These are phyloP conservation scores for Mycena belliarum DNA, from an alignment of 768 basidiomycete species.

Conservation along the genomic window DNA sequence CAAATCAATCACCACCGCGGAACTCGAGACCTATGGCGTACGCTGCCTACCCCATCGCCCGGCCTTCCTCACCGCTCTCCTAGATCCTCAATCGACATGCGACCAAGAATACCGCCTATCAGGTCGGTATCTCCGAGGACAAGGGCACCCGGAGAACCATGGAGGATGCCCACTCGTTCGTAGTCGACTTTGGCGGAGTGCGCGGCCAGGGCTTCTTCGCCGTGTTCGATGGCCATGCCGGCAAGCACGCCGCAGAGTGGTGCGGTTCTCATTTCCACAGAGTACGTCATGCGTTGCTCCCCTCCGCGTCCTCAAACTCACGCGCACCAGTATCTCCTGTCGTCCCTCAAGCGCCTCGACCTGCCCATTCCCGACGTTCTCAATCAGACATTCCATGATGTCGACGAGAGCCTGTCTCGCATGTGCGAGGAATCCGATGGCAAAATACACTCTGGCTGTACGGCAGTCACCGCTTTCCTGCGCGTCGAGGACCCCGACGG, in stretches of 20 bases:
- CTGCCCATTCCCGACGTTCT: conserved; percentile 81
- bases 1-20: conserved; percentile 78
- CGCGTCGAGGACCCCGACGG: conserved; percentile 85
- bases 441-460: conserved; percentile 95
- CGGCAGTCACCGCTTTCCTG: conserved; percentile 93
- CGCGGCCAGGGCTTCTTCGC: conserved; percentile 98
- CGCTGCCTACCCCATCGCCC: conserved; percentile 26
- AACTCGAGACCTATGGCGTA: conserved; percentile 78
- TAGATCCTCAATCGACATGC: conserved; percentile 81
- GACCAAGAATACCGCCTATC: conserved; percentile 60
- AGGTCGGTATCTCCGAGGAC: conserved; percentile 79
- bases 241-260: conserved; percentile 99
- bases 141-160: conserved; percentile 89
- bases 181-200: conserved; percentile 89
- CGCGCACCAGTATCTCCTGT: conserved; percentile 52
- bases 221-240: conserved; percentile 97
- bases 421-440: conserved; percentile 87
- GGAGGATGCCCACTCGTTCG: conserved; percentile 97
- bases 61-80: not conserved
- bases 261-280: conserved; percentile 96
- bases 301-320: not conserved
- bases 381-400: conserved; percentile 92
- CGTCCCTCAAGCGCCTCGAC: conserved; percentile 63
- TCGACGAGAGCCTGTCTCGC: conserved; percentile 79
- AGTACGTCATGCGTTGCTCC: conserved; percentile 42